Percentiles rank a stretch among this genome's conserved stretches.
Conservation (phyloP, 2,329 filamentous ascomycete genomes). For the Rhexocercosporidium sp. region DNA sequence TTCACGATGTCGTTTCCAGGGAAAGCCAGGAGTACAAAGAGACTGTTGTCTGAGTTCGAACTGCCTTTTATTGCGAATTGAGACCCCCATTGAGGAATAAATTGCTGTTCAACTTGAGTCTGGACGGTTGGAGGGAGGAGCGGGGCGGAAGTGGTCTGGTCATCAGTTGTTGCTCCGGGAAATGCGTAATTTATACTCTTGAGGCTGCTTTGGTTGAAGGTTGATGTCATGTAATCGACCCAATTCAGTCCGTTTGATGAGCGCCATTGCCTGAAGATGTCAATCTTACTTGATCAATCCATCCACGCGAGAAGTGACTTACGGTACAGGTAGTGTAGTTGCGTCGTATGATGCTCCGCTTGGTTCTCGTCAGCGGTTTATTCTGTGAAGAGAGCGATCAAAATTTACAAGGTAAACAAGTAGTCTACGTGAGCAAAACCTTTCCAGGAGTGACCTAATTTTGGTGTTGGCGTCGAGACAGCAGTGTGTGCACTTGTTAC, state of each 20-base stretch:
- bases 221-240: not conserved
- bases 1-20: not conserved
- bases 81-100: not conserved
- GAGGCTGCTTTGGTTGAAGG: not conserved
- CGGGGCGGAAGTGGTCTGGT: not conserved
- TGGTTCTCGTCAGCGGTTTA: not conserved
- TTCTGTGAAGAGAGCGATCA: not conserved
- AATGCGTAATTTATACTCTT: not conserved
- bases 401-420: not conserved
- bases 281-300: not conserved
- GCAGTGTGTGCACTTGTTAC: too few relatives aligned
- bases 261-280: not conserved
- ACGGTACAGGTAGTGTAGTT: not conserved
- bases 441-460: not conserved
- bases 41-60: not conserved
- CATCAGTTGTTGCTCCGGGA: not conserved
- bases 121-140: not conserved
- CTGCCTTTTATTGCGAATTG: not conserved
- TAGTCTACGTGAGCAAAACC: not conserved
- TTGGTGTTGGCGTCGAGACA: not conserved
- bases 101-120: not conserved
- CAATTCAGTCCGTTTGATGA: not conserved
- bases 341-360: not conserved
- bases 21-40: not conserved
- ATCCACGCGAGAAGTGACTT: not conserved